A percentile compares a stretch with the other conserved stretches of the same genome.
Conservation (phyloP, 768 basidiomycete genomes). For the Lyophyllum atratum region DNA sequence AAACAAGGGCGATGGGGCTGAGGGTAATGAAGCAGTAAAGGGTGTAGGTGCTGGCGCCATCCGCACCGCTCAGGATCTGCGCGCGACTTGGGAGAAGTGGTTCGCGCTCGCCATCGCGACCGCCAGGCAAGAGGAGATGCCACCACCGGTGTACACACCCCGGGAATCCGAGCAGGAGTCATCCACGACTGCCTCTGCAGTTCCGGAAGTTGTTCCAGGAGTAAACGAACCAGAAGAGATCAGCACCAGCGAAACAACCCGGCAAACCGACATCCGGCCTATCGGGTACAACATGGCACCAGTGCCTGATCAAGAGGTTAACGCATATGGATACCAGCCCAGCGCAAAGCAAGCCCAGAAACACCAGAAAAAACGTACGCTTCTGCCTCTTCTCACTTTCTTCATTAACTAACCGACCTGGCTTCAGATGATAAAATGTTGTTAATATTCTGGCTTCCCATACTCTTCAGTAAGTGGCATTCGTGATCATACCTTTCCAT, state of each 20-base stretch:
- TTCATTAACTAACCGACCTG: conserved; percentile 8
- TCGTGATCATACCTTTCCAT: not conserved
- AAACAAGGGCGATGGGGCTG: conserved; percentile 25
- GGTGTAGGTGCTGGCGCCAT: conserved; percentile 44
- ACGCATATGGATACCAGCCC: conserved; percentile 69
- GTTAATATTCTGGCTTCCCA: conserved; percentile 83
- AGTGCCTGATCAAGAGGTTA: conserved; percentile 66
- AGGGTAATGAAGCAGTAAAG: conserved; percentile 35
- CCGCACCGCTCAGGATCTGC: conserved; percentile 62
- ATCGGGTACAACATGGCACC: conserved; percentile 50
- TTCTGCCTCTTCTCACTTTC: not conserved
- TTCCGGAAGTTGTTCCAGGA: conserved; percentile 4
- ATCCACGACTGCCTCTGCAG: conserved; percentile 8
- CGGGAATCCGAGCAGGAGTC: conserved; percentile 35
- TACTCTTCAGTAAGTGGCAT: conserved; percentile 66
- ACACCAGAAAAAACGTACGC: conserved; percentile 71
- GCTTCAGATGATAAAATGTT: conserved; percentile 81
- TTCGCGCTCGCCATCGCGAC: conserved; percentile 55
- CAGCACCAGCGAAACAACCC: conserved; percentile 10
- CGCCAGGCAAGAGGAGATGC: conserved; percentile 51
- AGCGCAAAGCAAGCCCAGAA: conserved; percentile 42
- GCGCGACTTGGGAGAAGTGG: conserved; percentile 78
- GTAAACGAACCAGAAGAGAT: conserved; percentile 13
- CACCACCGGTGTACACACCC: conserved; percentile 77
- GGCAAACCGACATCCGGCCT: conserved; percentile 35